Conservation (phyloP, 2,329 filamentous ascomycete species). For the Cladophialophora bantiana region DNA sequence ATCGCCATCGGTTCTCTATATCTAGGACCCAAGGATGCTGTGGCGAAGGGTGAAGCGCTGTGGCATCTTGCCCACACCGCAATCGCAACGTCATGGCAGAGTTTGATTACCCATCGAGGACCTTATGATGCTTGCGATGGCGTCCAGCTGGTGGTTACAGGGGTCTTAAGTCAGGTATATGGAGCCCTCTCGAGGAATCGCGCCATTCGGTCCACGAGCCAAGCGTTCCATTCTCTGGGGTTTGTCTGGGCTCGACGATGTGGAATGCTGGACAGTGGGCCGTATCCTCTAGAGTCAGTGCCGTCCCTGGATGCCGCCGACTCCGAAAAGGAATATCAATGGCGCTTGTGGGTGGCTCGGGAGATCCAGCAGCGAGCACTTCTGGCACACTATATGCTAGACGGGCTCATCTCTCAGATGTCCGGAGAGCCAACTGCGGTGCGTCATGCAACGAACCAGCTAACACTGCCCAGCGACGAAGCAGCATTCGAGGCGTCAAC, state of each 20-base stretch:
- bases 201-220: conserved; percentile 53
- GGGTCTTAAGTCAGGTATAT: conserved; percentile 54
- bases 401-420: conserved; percentile 55
- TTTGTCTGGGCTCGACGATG: conserved; percentile 57
- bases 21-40: conserved; percentile 52
- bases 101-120: conserved; percentile 52
- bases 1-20: conserved; percentile 57
- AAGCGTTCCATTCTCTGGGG: conserved; percentile 54
- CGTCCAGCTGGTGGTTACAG: conserved; percentile 54
- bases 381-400: conserved; percentile 54
- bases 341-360: conserved; percentile 52
- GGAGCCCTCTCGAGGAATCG: conserved; percentile 54
- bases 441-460: conserved; percentile 53
- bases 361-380: conserved; percentile 56
- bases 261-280: conserved; percentile 51
- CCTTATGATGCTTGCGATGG: conserved; percentile 54
- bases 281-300: conserved; percentile 46
- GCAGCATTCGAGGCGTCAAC: conserved; percentile 51
- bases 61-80: conserved; percentile 56
- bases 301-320: conserved; percentile 45
- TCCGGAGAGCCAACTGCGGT: conserved; percentile 52
- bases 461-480: conserved; percentile 52
- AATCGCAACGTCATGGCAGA: conserved; percentile 56
- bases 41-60: conserved; percentile 54
- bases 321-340: conserved; percentile 50